phyloP scores from a whole-genome alignment of 192 early-diverging fungal species.

The Coemansia sp. region DNA sequence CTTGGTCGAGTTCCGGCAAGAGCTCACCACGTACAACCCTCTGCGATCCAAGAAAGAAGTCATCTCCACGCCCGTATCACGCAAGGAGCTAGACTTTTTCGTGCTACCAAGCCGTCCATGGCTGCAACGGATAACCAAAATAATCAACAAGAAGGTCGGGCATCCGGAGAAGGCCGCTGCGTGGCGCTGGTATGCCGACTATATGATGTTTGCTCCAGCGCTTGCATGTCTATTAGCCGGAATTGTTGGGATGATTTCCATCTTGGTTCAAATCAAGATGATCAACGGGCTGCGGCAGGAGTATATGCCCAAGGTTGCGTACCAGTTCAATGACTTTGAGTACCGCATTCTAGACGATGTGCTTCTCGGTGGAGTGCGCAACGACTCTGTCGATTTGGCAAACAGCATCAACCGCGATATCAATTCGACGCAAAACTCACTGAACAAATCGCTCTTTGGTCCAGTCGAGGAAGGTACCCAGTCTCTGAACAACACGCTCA shows the following conservation, averaged over 20 bases:
- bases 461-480: conserved; percentile 36
- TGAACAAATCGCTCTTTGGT: conserved; percentile 41
- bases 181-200: conserved; percentile 54
- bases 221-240: conserved; percentile 51
- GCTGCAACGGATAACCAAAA: conserved; percentile 21
- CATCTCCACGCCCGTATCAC: conserved; percentile 20
- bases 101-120: conserved; percentile 30
- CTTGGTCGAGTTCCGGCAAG: conserved; percentile 33
- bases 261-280: conserved; percentile 28
- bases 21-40: conserved; percentile 28
- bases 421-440: conserved; percentile 9
- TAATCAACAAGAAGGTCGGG: conserved; percentile 18
- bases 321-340: conserved; percentile 30
- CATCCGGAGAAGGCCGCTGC: conserved; percentile 24
- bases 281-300: conserved; percentile 40
- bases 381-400: conserved; percentile 32
- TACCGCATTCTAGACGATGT: conserved; percentile 19
- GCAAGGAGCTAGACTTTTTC: conserved; percentile 44
- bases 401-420: conserved; percentile 35
- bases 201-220: conserved; percentile 42
- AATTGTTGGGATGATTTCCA: conserved; percentile 23
- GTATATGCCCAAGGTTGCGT: conserved; percentile 31
- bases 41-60: conserved; percentile 12
- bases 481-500: conserved; percentile 41
- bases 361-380: conserved; percentile 25